Percentiles rank a stretch among this genome's conserved stretches.
Evolutionary conservation across 2,329 filamentous ascomycete genomes (phyloP).

Genomic region (Colletotrichum tropicale): DNA sequence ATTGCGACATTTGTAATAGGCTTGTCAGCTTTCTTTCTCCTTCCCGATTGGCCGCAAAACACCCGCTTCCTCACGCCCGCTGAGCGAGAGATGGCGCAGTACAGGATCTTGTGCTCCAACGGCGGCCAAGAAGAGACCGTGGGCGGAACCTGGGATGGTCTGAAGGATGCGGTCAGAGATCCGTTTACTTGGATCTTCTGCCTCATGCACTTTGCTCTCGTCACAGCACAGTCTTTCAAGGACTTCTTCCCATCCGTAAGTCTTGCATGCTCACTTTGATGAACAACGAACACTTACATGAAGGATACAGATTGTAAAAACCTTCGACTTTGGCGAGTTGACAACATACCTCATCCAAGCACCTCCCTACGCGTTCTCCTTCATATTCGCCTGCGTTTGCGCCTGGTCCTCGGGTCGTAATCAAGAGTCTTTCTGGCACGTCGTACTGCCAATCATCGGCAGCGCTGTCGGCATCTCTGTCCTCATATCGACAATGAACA

Average conservation of each 20-base stretch:
- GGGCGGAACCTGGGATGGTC: conserved; percentile 39
- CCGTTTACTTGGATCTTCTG: conserved; percentile 44
- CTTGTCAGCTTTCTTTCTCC: conserved; percentile 34
- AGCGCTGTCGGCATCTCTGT: conserved; percentile 43
- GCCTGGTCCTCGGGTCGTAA: conserved; percentile 38
- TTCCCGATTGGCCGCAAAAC: conserved; percentile 43
- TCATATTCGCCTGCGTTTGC: conserved; percentile 35
- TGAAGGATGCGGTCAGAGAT: conserved; percentile 35
- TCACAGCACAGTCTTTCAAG: conserved; percentile 44
- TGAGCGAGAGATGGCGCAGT: conserved; percentile 42
- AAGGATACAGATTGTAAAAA: conserved; percentile 26
- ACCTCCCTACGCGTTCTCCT: conserved; percentile 44
- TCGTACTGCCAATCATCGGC: conserved; percentile 33
- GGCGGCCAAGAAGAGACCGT: conserved; percentile 37
- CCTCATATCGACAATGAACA: conserved; percentile 40
- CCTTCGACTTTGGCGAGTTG: conserved; percentile 28
- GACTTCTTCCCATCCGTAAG: conserved; percentile 44
- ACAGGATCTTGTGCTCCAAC: conserved; percentile 36
- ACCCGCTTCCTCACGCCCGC: conserved; percentile 42
- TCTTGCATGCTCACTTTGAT: neutral
- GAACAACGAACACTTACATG: neutral
- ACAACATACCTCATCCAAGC: conserved; percentile 43
- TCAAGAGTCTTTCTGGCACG: conserved; percentile 42
- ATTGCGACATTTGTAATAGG: conserved; percentile 37
- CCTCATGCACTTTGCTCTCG: conserved; percentile 46